Percentiles rank a stretch among this genome's conserved stretches.
Evolutionary conservation across 192 early-diverging fungal genomes (phyloP).

Genomic region (Coemansia sp.): DNA sequence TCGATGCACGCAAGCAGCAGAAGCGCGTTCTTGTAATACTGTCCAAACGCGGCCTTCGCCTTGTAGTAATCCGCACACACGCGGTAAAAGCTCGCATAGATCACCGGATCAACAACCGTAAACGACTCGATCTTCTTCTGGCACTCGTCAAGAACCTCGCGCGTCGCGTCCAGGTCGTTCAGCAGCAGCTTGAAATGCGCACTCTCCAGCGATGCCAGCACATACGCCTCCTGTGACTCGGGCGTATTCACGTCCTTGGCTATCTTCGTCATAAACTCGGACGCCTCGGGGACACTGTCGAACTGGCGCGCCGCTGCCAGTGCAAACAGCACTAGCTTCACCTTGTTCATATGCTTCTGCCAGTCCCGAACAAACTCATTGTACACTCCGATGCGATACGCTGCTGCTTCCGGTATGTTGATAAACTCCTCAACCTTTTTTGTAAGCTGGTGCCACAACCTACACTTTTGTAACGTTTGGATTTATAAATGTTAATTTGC

Average conservation of each 20-base stretch:
- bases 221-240: conserved; percentile 69
- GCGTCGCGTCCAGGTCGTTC: conserved; percentile 80
- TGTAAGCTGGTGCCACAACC: conserved; percentile 98
- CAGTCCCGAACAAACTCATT: conserved; percentile 92
- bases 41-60: conserved; percentile 86
- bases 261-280: conserved; percentile 73
- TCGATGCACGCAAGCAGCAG: conserved; percentile 91
- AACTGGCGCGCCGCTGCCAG: conserved; percentile 73
- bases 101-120: conserved; percentile 71
- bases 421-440: conserved; percentile 76
- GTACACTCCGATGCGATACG: conserved; percentile 80
- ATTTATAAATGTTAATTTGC: background rate
- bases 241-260: conserved; percentile 65
- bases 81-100: conserved; percentile 93
- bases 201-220: conserved; percentile 81
- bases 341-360: conserved; percentile 92
- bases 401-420: conserved; percentile 70
- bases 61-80: conserved; percentile 98
- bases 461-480: conserved; percentile 31
- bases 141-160: conserved; percentile 78
- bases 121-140: conserved; percentile 69
- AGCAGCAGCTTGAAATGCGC: conserved; percentile 81
- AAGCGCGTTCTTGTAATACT: conserved; percentile 95
- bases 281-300: conserved; percentile 66
- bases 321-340: conserved; percentile 85